Evolutionary conservation across 163 green algal species (phyloP).

Genomic region (Coccomyxa subellipsoidea): DNA sequence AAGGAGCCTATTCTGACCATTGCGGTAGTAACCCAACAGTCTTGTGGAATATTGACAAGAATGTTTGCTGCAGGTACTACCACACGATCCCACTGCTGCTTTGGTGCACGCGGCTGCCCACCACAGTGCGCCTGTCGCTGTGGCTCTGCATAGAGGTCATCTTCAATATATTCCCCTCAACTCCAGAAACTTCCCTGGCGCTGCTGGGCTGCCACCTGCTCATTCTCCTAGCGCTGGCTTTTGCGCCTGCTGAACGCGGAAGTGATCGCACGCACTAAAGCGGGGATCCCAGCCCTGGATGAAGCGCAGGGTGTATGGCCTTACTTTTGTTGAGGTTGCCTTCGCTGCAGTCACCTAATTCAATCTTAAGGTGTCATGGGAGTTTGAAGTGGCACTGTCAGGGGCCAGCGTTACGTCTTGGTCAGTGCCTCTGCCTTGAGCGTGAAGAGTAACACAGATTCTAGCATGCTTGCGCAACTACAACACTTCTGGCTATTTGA

Average conservation of each 20-base stretch:
- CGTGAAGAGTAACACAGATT: no score
- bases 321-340: no score
- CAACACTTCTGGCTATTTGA: no score
- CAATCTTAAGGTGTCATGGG: no score
- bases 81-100: conserved; percentile 73
- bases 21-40: background rate
- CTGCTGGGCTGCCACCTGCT: conserved; percentile 34
- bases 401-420: no score
- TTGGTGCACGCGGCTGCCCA: conserved; percentile 33
- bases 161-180: conserved; percentile 51
- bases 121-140: conserved; percentile 15
- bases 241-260: background rate
- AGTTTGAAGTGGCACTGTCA: no score
- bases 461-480: no score
- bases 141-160: conserved; percentile 43
- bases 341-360: no score
- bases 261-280: no score
- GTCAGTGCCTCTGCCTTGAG: no score
- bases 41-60: background rate
- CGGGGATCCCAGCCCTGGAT: no score
- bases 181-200: conserved; percentile 20
- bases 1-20: background rate
- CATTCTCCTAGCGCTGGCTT: conserved; percentile 19
- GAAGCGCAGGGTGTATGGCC: no score
- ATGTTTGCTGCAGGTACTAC: conserved; percentile 76